A percentile compares a stretch with the other conserved stretches of the same genome.
Conservation (phyloP, 2,329 filamentous ascomycete genomes). For the Diaporthe velutina region DNA sequence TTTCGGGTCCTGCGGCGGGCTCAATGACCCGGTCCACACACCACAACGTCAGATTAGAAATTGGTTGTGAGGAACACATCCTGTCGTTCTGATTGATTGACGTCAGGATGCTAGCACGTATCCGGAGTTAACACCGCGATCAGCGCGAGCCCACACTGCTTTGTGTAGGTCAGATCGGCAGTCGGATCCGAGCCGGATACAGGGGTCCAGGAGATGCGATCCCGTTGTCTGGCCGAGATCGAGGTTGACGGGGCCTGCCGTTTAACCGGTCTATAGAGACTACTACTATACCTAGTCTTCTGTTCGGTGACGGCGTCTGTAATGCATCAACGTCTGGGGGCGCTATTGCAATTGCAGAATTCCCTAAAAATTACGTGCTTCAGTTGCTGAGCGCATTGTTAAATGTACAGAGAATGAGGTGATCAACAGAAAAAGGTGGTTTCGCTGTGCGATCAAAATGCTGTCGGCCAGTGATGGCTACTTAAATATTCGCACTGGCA, state of each 20-base stretch:
- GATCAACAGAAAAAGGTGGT: background rate
- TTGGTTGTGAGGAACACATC: background rate
- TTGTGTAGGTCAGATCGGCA: conserved; percentile 14
- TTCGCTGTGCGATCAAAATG: background rate
- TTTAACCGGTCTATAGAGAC: background rate
- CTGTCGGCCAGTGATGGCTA: background rate
- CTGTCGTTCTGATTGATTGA: background rate
- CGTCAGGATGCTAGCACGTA: conserved; percentile 8
- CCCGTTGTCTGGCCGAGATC: background rate
- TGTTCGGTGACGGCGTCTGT: background rate
- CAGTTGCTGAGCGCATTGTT: background rate
- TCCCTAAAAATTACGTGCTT: background rate
- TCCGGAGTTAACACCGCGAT: conserved; percentile 12
- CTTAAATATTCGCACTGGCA: background rate
- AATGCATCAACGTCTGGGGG: background rate
- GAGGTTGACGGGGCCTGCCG: background rate
- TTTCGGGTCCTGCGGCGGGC: background rate
- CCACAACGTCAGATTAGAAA: conserved; percentile 26
- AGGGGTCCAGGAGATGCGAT: background rate
- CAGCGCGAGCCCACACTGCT: background rate
- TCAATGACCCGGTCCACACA: background rate
- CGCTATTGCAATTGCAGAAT: background rate
- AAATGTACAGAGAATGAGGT: background rate
- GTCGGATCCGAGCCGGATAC: background rate
- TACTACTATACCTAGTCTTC: background rate